Conservation (phyloP, 2,329 filamentous ascomycete genomes). For the Claviceps digitariae region DNA sequence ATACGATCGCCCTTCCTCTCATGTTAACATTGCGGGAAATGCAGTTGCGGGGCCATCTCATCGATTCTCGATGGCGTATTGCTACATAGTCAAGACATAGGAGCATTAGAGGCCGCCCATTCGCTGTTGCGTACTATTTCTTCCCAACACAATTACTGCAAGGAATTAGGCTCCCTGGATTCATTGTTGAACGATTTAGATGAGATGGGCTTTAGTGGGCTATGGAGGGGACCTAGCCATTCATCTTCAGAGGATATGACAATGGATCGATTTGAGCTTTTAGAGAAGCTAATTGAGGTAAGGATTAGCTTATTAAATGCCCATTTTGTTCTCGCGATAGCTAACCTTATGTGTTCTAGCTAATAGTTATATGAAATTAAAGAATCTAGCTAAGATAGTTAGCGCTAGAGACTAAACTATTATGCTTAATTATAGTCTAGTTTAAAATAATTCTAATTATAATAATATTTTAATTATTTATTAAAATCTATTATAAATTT, state of each 20-base stretch:
- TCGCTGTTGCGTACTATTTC: slow-evolving; percentile 44
- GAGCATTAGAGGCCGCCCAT: slow-evolving; percentile 47
- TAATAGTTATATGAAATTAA: slow-evolving; percentile 5
- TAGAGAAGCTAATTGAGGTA: slow-evolving; percentile 49
- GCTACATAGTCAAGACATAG: slow-evolving; percentile 47
- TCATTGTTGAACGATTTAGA: slow-evolving; percentile 40
- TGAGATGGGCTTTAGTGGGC: slow-evolving; percentile 47
- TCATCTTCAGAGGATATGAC: slow-evolving; percentile 35
- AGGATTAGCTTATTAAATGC: slow-evolving; percentile 6
- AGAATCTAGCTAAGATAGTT: not conserved
- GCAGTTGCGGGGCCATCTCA: slow-evolving; percentile 41
- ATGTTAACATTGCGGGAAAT: slow-evolving; percentile 6
- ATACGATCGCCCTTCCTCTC: no score
- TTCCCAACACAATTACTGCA: slow-evolving; percentile 36
- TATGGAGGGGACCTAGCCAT: slow-evolving; percentile 45
- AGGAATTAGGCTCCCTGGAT: slow-evolving; percentile 32
- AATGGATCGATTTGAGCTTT: slow-evolving; percentile 38
- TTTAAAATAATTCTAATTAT: no score
- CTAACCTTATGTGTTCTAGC: slow-evolving; percentile 2
- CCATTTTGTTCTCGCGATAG: not conserved
- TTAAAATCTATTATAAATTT: no score
- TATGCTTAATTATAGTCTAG: no score
- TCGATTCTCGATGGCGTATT: slow-evolving; percentile 48
- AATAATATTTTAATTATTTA: no score
- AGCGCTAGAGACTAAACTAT: no score